Conservation (phyloP, 768 basidiomycete species). For the Mycena belliarum region DNA sequence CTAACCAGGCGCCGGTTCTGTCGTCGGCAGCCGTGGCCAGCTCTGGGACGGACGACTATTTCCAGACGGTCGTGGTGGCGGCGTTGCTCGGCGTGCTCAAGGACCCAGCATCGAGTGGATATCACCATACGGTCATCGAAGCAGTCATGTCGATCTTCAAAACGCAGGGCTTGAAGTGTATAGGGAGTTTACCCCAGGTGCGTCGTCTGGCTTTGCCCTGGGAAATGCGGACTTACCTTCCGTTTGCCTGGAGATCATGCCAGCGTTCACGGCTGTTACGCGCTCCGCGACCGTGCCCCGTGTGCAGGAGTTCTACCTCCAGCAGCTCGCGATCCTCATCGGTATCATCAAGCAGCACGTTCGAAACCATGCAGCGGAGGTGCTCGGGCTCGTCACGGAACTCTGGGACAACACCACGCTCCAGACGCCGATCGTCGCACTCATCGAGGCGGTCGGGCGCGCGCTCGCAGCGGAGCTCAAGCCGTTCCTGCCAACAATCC, state of each 20-base stretch:
- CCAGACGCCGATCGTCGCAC: slow-evolving; percentile 90
- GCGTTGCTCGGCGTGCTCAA: slow-evolving; percentile 84
- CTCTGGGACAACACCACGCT: slow-evolving; percentile 85
- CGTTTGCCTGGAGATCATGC: slow-evolving; percentile 72
- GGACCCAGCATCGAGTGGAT: slow-evolving; percentile 82
- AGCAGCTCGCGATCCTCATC: slow-evolving; percentile 93
- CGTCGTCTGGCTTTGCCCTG: slow-evolving; percentile 8
- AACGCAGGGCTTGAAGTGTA: slow-evolving; percentile 95
- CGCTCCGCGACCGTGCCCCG: slow-evolving; percentile 71
- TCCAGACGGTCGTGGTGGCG: slow-evolving; percentile 93
- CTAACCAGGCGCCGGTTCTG: slow-evolving; percentile 68
- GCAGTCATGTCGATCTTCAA: slow-evolving; percentile 99
- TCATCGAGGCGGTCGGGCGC: slow-evolving; percentile 90
- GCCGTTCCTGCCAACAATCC: slow-evolving; percentile 89
- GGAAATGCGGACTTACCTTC: no score
- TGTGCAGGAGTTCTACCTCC: slow-evolving; percentile 89
- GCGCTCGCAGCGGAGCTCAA: slow-evolving; percentile 97
- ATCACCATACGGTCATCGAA: slow-evolving; percentile 94
- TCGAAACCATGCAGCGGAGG: slow-evolving; percentile 84
- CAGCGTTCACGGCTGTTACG: slow-evolving; percentile 91
- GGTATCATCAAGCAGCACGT: slow-evolving; percentile 97
- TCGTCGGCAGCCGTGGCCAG: slow-evolving; percentile 43
- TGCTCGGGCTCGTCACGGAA: slow-evolving; percentile 84
- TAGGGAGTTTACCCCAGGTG: slow-evolving; percentile 96
- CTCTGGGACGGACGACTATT: slow-evolving; percentile 88